Percentiles rank a stretch among this genome's conserved stretches.
These are phyloP conservation scores for Apophysomyces variabilis DNA, from an alignment of 371 early-diverging fungal genomes.

Conservation along the genomic window DNA sequence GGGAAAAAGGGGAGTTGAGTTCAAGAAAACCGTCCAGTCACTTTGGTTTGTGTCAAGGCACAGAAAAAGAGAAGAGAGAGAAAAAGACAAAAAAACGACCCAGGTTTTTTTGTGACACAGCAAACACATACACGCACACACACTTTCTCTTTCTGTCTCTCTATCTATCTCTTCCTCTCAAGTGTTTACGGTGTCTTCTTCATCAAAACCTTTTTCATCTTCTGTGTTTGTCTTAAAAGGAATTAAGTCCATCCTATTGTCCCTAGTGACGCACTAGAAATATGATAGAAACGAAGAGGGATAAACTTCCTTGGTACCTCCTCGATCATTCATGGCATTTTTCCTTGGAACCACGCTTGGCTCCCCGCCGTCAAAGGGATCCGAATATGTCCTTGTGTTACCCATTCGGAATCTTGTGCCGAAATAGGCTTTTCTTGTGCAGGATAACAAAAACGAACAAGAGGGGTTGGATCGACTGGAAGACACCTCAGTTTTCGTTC, in stretches of 20 bases:
- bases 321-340: not conserved
- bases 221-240: too few relatives aligned
- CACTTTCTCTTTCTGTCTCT: not conserved
- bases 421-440: too few relatives aligned
- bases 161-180: not conserved
- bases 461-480: too few relatives aligned
- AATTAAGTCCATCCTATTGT: too few relatives aligned
- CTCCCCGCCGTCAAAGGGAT: too few relatives aligned
- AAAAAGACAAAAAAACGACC: slow-evolving; percentile 14
- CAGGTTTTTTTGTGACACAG: not conserved
- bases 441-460: too few relatives aligned
- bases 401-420: too few relatives aligned
- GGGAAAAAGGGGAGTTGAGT: slow-evolving; percentile 2
- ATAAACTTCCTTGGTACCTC: too few relatives aligned
- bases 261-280: too few relatives aligned
- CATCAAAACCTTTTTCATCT: too few relatives aligned
- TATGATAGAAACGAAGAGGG: not conserved
- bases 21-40: slow-evolving; percentile 8
- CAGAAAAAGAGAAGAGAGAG: slow-evolving; percentile 4
- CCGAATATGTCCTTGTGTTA: not conserved
- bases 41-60: not conserved
- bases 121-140: not conserved
- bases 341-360: not conserved
- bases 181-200: too few relatives aligned
- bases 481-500: too few relatives aligned